Evolutionary conservation across 2,329 filamentous ascomycete genomes (phyloP), one percentile per base, ranked within the genome.

Genomic region (Ascochyta fabae): DNA sequence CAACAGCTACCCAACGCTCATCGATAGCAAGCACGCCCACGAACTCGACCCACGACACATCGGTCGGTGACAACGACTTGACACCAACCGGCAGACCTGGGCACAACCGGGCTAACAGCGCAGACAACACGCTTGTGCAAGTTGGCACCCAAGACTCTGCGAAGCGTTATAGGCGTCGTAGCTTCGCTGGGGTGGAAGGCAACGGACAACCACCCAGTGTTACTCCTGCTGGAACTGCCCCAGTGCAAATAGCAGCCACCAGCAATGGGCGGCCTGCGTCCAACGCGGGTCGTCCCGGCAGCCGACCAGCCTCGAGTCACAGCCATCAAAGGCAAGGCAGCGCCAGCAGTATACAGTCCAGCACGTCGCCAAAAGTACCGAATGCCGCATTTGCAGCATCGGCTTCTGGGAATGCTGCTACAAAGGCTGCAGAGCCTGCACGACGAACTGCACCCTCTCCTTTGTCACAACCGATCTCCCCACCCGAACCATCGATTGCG

Each of bases 81-180:
- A 39, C 67, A 22, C 48, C 55, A 22, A 61, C 68, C 5, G 42
- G 39, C 15, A 67, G 67, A 77, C 78, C 71, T 67, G 83, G 72
- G 73, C 87, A 74, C 81, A 82, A 67, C 79, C 84, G 79, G 76
- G 84, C 72, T 74, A 85, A 74, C 12, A 88, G 86, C 64, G 83
- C 84, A 43, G 91, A 96, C 74, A 91, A 95, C 65, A 85, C 87
- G 71, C 70, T 91, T 56, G 80, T 82, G 66, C 86, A 81, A 53
- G 80, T 82, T 51, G 74, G 80, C 24, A 73, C 78, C n/a, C 76
- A 84, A 16, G 91, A 94, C 26, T 83, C 89, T 33, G 84, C 87
- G 9, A 92, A 89, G 76, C 84, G 91, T 70, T 89, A 92, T 76
- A 84, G 92, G 66, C 86, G 92, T 70, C 87, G 92, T 63, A 97